A percentile compares a stretch with the other conserved stretches of the same genome.
These are phyloP conservation scores for Exophiala aquamarina DNA, from an alignment of 2,329 filamentous ascomycete species.

Conservation along the genomic window DNA sequence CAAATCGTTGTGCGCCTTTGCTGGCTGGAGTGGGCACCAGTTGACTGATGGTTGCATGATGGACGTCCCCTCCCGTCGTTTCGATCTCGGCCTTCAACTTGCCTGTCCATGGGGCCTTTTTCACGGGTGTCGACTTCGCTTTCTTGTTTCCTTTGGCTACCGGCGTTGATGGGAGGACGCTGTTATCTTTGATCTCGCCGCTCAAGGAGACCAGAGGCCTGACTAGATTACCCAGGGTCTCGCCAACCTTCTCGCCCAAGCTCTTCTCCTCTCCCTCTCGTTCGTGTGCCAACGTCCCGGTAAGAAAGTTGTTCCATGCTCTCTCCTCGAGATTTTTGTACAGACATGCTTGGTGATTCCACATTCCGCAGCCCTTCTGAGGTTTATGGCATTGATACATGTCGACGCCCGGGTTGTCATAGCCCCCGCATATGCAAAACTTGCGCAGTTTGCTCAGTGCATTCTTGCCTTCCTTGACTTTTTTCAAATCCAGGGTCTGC, in stretches of 20 bases:
- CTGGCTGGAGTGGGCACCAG: slow-evolving; percentile 12
- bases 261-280: slow-evolving; percentile 7
- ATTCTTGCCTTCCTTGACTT: slow-evolving; percentile 1
- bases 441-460: slow-evolving; percentile 28
- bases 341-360: slow-evolving; percentile 67
- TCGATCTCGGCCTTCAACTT: slow-evolving; percentile 20
- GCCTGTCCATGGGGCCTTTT: slow-evolving; percentile 16
- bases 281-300: slow-evolving; percentile 14
- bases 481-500: slow-evolving; percentile 58
- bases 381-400: slow-evolving; percentile 59
- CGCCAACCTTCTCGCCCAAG: slow-evolving; percentile 10
- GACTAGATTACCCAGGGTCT: slow-evolving; percentile 4
- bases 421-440: slow-evolving; percentile 58
- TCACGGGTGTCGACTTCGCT: not conserved
- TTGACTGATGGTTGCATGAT: slow-evolving; percentile 15
- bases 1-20: slow-evolving; percentile 21
- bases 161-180: not conserved
- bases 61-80: slow-evolving; percentile 7
- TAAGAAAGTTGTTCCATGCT: slow-evolving; percentile 16
- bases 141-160: slow-evolving; percentile 11
- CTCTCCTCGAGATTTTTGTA: slow-evolving; percentile 17
- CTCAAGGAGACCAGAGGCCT: slow-evolving; percentile 5
- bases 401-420: slow-evolving; percentile 62
- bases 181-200: slow-evolving; percentile 1
- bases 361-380: slow-evolving; percentile 51